Evolutionary conservation across 306 rosid species (phyloP).

Genomic region (Boehmeria nivea): DNA sequence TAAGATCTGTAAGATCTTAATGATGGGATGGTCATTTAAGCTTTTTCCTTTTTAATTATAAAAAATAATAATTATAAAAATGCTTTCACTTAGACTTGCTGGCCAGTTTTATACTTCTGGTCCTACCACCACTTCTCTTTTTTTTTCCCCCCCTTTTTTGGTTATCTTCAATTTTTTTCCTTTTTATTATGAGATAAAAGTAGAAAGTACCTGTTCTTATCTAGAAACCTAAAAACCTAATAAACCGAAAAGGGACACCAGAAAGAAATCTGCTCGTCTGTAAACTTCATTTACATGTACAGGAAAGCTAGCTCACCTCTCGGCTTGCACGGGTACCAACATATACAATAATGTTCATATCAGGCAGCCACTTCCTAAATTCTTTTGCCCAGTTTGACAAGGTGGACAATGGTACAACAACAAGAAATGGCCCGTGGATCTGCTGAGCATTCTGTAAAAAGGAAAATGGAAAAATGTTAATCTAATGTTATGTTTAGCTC

Average conservation of each 20-base stretch:
- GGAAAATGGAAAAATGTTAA: conserved; percentile 10
- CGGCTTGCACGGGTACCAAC: conserved; percentile 99
- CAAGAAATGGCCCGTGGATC: conserved; percentile 94
- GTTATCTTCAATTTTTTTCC: no score
- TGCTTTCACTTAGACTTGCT: no score
- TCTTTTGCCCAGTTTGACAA: conserved; percentile 99
- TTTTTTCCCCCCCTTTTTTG: no score
- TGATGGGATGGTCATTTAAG: no score
- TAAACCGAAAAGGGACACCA: no score
- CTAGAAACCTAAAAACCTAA: not conserved
- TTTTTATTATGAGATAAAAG: no score
- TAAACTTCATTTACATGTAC: not conserved
- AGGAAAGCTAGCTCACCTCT: conserved; percentile 60
- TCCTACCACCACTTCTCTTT: no score
- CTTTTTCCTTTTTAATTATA: no score
- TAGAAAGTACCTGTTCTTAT: no score
- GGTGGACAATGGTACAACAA: conserved; percentile 94
- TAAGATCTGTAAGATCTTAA: no score
- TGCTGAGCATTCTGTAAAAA: conserved; percentile 84
- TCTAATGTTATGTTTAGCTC: not conserved
- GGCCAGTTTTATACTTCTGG: no score
- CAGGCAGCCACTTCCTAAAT: conserved; percentile 99
- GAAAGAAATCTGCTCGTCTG: not conserved
- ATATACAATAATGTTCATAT: conserved; percentile 87
- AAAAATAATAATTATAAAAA: no score